These are phyloP conservation scores for Lachnellula occidentalis DNA, from an alignment of 2,329 filamentous ascomycete genomes.

Conservation along the genomic window DNA sequence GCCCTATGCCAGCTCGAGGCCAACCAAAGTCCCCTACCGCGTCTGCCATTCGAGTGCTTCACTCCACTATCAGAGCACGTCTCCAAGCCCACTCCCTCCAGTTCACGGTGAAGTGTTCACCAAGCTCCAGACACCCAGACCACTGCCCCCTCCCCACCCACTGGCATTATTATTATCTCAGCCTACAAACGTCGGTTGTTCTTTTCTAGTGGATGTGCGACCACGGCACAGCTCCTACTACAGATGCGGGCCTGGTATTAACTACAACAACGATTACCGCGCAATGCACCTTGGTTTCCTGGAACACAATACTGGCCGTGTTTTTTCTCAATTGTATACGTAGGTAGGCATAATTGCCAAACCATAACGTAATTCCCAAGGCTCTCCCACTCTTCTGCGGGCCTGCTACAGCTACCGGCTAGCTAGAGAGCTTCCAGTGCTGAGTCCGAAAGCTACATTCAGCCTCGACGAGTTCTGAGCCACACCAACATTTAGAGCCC, in stretches of 20 bases:
- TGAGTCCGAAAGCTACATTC: constrained; percentile 14
- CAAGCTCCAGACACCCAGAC: neutral
- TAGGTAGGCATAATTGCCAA: constrained; percentile 7
- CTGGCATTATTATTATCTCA: constrained; percentile 10
- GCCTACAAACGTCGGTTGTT: constrained; percentile 13
- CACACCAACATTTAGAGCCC: constrained; percentile 19
- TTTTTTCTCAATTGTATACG: constrained; percentile 5
- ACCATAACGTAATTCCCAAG: neutral
- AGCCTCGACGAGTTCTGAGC: constrained; percentile 17
- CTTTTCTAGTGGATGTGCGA: constrained; percentile 6
- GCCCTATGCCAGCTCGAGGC: constrained; percentile 11
- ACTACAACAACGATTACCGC: neutral
- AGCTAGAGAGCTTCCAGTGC: constrained; percentile 15
- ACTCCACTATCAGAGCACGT: neutral
- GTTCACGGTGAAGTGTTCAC: constrained; percentile 1
- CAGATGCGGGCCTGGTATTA: neutral
- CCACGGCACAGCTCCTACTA: constrained; percentile 6
- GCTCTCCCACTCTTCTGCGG: neutral
- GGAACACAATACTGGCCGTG: constrained; percentile 5
- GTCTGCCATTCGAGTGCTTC: constrained; percentile 4
- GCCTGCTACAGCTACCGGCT: neutral
- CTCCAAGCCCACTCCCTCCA: constrained; percentile 1
- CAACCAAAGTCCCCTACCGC: constrained; percentile 7
- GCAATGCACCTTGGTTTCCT: constrained; percentile 10
- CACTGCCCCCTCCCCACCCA: neutral